Percentiles rank a stretch among this genome's conserved stretches.
These are phyloP conservation scores for Beauveria bassiana DNA, from an alignment of 2,329 filamentous ascomycete species.

Conservation along the genomic window DNA sequence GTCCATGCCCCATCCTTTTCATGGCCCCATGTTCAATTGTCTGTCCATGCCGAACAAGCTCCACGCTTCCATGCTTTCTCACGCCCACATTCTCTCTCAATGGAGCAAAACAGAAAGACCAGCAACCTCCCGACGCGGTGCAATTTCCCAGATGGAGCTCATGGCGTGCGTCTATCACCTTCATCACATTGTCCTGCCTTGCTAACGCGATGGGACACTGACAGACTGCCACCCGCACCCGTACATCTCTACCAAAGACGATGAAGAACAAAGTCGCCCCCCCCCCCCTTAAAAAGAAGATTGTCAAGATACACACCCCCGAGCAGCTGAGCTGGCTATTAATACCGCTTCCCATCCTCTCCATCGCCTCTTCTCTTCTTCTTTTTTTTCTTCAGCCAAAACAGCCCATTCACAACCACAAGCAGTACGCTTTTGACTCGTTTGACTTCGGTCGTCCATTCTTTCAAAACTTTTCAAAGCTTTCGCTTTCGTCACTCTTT, in stretches of 20 bases:
- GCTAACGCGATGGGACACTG: neutral
- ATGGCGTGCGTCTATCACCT: constrained; percentile 3
- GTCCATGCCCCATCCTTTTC: neutral
- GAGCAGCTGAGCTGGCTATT: constrained; percentile 28
- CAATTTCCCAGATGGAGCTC: constrained; percentile 18
- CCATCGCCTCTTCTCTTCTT: constrained; percentile 19
- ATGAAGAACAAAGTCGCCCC: constrained; percentile 3
- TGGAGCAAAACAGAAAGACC: no score
- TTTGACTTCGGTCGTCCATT: constrained; percentile 52
- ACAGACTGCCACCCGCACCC: neutral
- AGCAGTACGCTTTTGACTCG: constrained; percentile 32
- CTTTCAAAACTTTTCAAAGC: constrained; percentile 34
- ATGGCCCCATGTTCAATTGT: neutral
- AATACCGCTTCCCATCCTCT: constrained; percentile 36
- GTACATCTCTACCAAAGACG: neutral
- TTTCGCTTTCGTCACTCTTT: constrained; percentile 22
- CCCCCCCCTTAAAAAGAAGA: neutral
- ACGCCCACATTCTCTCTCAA: neutral
- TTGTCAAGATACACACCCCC: neutral
- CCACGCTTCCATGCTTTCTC: neutral
- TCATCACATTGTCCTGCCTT: neutral
- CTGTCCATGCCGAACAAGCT: neutral
- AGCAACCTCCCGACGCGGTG: neutral
- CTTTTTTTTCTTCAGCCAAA: constrained; percentile 33
- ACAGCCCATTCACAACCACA: constrained; percentile 31